Evolutionary conservation across 257 asterid genomes (phyloP).

Genomic region (Penstemon davidsonii): DNA sequence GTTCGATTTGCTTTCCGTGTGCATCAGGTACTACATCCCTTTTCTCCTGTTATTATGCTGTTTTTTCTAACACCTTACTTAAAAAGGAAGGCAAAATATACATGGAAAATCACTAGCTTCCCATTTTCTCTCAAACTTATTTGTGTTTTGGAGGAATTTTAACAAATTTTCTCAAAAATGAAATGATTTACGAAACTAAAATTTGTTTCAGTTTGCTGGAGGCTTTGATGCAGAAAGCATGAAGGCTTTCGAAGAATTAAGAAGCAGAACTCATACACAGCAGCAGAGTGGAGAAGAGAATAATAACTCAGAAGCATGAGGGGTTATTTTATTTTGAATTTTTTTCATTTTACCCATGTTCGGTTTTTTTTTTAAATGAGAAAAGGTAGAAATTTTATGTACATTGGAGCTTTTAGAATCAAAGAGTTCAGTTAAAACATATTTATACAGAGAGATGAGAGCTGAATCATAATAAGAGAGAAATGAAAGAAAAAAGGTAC

Average conservation of each 20-base stretch:
- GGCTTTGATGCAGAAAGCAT: slow-evolving; percentile 98
- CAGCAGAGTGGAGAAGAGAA: slow-evolving; percentile 48
- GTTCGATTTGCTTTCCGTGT: slow-evolving; percentile 97
- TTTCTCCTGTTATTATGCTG: neutral
- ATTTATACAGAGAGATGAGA: slow-evolving; percentile 13
- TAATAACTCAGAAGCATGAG: slow-evolving; percentile 43
- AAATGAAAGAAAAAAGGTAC: neutral
- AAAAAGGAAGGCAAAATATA: neutral
- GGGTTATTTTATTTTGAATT: neutral
- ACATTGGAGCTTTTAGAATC: slow-evolving; percentile 34
- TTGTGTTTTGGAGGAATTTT: too few relatives aligned
- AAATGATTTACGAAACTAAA: neutral
- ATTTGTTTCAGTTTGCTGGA: slow-evolving; percentile 85
- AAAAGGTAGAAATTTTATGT: slow-evolving; percentile 28
- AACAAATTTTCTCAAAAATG: too few relatives aligned
- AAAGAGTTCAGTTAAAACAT: slow-evolving; percentile 10
- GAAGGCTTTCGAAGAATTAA: slow-evolving; percentile 94
- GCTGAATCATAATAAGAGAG: neutral
- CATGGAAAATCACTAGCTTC: neutral
- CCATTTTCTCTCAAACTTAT: neutral
- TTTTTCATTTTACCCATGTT: neutral
- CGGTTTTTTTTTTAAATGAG: slow-evolving; percentile 29
- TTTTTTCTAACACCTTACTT: neutral
- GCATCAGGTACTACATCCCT: slow-evolving; percentile 64
- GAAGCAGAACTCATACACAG: slow-evolving; percentile 58